Conservation (phyloP, 225 moss, liverwort and hornwort species). For the Straminergon stramineum region DNA sequence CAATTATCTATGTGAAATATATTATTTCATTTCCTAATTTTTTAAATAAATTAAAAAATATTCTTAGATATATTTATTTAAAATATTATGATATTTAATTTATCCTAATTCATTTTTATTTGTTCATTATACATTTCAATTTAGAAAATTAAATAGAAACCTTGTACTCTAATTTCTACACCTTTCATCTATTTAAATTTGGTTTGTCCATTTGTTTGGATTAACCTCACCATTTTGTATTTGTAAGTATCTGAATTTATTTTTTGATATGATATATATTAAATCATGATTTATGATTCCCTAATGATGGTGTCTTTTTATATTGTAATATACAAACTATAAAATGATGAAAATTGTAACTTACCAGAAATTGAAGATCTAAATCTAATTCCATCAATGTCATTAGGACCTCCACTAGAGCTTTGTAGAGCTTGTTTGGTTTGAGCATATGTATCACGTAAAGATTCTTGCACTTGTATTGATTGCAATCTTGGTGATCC, state of each 20-base stretch:
- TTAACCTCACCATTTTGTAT: not conserved
- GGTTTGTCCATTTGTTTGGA: not conserved
- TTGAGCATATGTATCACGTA: slow-evolving; percentile 38
- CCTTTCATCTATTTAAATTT: not conserved
- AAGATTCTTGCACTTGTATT: slow-evolving; percentile 49
- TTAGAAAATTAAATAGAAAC: not conserved
- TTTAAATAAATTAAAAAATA: no score
- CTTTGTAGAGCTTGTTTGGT: slow-evolving; percentile 32
- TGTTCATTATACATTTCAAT: not conserved
- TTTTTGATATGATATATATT: not conserved
- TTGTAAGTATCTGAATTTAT: no score
- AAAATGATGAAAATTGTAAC: not conserved
- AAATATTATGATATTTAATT: no score
- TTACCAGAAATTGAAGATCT: slow-evolving; percentile 2
- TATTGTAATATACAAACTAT: not conserved
- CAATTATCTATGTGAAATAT: not conserved
- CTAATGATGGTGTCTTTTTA: not conserved
- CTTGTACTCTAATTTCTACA: not conserved
- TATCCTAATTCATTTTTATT: not conserved
- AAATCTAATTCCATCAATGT: slow-evolving; percentile 12
- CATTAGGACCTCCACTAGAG: not conserved
- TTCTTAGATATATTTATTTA: not conserved
- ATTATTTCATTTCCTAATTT: no score
- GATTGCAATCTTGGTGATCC: slow-evolving; percentile 25
- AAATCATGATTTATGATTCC: no score